phyloP scores from a whole-genome alignment of 2,329 filamentous ascomycete genomes.

The Chaetomium sp. region DNA sequence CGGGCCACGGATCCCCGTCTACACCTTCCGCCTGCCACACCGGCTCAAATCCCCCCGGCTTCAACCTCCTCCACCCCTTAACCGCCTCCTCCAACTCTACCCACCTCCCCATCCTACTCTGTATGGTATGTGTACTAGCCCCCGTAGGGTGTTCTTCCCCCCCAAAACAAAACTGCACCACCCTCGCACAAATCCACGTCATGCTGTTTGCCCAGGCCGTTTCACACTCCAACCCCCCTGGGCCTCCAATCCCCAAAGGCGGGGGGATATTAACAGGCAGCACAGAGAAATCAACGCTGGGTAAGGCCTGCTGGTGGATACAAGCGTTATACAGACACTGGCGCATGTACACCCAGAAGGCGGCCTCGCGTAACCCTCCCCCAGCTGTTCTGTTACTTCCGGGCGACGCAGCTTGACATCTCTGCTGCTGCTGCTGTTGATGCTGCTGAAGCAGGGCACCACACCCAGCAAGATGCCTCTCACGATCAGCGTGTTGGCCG shows the following conservation, averaged over 20 bases:
- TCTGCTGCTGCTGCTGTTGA: too few relatives aligned
- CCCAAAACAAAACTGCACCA: slow-evolving; percentile 1
- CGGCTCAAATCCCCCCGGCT: background rate
- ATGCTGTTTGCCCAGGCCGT: slow-evolving; percentile 3
- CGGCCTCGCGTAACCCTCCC: background rate
- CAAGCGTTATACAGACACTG: slow-evolving; percentile 1
- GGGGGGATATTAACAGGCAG: too few relatives aligned
- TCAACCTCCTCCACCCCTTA: background rate
- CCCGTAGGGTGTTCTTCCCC: too few relatives aligned
- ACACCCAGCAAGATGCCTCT: slow-evolving; percentile 1
- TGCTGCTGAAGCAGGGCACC: slow-evolving; percentile 1
- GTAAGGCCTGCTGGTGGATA: slow-evolving; percentile 1
- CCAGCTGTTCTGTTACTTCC: too few relatives aligned
- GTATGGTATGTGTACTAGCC: background rate
- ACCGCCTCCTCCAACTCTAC: background rate
- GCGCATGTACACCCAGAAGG: slow-evolving; percentile 2
- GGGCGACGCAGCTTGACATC: background rate
- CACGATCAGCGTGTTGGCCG: background rate
- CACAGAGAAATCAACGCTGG: too few relatives aligned
- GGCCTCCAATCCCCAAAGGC: too few relatives aligned
- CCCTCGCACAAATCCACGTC: slow-evolving; percentile 1
- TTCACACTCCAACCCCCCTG: background rate
- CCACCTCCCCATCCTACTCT: background rate
- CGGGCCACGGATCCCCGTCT: background rate
- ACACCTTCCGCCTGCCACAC: background rate